Evolutionary conservation across 2,329 filamentous ascomycete species (phyloP), one percentile per base, ranked within the genome.

Genomic region (Penicillium sp.): DNA sequence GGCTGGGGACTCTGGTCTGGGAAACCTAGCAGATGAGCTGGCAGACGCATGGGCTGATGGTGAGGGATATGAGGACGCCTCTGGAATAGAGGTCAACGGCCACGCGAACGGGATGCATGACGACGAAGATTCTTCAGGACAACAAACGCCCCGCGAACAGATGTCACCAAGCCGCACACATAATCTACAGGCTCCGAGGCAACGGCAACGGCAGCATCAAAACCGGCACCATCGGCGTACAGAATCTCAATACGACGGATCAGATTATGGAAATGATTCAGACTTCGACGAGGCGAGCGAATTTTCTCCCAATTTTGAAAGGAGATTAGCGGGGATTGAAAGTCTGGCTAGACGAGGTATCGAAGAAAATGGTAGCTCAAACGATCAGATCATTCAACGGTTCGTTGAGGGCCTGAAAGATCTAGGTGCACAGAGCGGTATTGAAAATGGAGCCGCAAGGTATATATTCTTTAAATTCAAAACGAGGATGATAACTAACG

Each of bases 1-100:
- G 14, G 52, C 64, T 21, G 57, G 63, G 45, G 68, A 69, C 28
- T 62, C 63, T n/a, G 71, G 82, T 9, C 68, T 85, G 52, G 84
- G 83, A 23, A 86, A 81, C 61, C 68, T 87, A 51, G 84, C 84
- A 26, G 84, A 87, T 65, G 84, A 87, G 65, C 71, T 87, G 23
- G 84, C 81, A 24, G 81, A 83, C 62, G 79, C 80, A n/a, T 83
- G 79, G 75, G 81, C 80, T 21, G 70, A 77, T 38, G 80, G 81
- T 26, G 79, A 80, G 47, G 74, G 74, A 23, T 78, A 79, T 52
- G 74, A 70, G 48, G 74, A 74, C 57, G 65, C 65, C 7, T 74
- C 72, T 1, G 71, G 71, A 8, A 68, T 72, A 63, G 71, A 74
- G 48, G 30, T 40, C 33, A 66, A 63, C 20, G 61, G 61, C n/a